Conservation (phyloP, 1,139 yeast genomes). For the Yamadazyma triangularis region DNA sequence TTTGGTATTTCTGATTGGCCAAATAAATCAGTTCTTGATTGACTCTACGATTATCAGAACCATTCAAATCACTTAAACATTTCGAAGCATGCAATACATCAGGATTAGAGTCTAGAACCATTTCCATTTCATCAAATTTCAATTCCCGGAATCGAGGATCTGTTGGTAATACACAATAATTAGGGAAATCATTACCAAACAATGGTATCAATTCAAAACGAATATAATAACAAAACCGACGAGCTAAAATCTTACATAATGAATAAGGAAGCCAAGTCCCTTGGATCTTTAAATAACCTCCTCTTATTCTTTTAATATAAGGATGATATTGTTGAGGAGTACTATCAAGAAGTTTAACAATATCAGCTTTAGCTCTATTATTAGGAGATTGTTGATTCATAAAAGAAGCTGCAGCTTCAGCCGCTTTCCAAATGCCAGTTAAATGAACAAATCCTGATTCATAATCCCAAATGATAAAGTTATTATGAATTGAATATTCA, state of each 20-base stretch:
- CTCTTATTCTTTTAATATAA: conserved; percentile 72
- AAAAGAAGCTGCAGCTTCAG: conserved; percentile 29
- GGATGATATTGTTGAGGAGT: conserved; percentile 64
- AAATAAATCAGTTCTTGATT: neutral
- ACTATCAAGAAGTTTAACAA: conserved; percentile 67
- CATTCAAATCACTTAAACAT: conserved; percentile 31
- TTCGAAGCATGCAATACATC: conserved; percentile 39
- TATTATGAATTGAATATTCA: conserved; percentile 61
- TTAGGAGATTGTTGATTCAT: conserved; percentile 34
- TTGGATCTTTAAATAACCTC: conserved; percentile 89
- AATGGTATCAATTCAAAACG: conserved; percentile 74
- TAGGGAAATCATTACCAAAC: conserved; percentile 73
- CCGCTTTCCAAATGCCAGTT: conserved; percentile 86
- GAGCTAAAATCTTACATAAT: conserved; percentile 64
- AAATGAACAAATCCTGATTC: conserved; percentile 84
- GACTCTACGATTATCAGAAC: neutral
- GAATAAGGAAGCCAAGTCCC: conserved; percentile 90
- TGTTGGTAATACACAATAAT: conserved; percentile 60
- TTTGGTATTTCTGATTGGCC: neutral
- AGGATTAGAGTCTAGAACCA: conserved; percentile 16
- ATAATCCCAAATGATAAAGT: conserved; percentile 86
- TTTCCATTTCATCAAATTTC: conserved; percentile 25
- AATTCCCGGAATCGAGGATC: conserved; percentile 70
- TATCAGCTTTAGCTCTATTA: conserved; percentile 70
- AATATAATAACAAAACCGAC: conserved; percentile 73